phyloP scores from a whole-genome alignment of 1,139 yeast genomes.

The Nakaseomyces kungkrabaensis region DNA sequence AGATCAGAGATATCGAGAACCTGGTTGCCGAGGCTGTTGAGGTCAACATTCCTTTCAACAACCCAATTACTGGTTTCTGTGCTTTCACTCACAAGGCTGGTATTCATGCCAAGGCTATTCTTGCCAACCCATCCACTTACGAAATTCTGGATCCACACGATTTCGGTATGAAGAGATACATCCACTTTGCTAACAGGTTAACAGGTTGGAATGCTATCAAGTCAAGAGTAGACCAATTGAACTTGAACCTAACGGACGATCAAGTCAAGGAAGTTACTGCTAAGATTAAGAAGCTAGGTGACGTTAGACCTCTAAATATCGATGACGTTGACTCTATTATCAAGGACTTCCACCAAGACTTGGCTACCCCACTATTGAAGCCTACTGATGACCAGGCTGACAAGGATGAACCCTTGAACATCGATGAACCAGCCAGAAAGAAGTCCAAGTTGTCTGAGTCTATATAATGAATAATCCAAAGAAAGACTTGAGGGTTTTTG shows the following conservation, averaged over 20 bases:
- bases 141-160: constrained; percentile 92
- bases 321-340: constrained; percentile 97
- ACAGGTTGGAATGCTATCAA: constrained; percentile 99
- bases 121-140: constrained; percentile 96
- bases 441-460: constrained; percentile 3
- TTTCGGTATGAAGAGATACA: constrained; percentile 90
- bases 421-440: constrained; percentile 3
- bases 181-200: constrained; percentile 93
- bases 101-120: constrained; percentile 96
- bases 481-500: too few species aligned
- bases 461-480: background rate
- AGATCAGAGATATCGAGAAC: constrained; percentile 90
- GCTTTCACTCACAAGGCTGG: constrained; percentile 99
- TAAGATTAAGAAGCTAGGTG: constrained; percentile 90
- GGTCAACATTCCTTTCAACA: constrained; percentile 94
- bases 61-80: constrained; percentile 98
- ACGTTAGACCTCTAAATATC: constrained; percentile 85
- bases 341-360: constrained; percentile 79
- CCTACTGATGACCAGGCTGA: constrained; percentile 20
- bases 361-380: constrained; percentile 34
- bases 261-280: constrained; percentile 92
- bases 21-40: constrained; percentile 96
- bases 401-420: constrained; percentile 20
- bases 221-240: constrained; percentile 94
- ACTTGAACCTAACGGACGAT: constrained; percentile 78